Base-by-base conservation (phyloP, 768 basidiomycete species). In the Suillus discolor region DNA sequence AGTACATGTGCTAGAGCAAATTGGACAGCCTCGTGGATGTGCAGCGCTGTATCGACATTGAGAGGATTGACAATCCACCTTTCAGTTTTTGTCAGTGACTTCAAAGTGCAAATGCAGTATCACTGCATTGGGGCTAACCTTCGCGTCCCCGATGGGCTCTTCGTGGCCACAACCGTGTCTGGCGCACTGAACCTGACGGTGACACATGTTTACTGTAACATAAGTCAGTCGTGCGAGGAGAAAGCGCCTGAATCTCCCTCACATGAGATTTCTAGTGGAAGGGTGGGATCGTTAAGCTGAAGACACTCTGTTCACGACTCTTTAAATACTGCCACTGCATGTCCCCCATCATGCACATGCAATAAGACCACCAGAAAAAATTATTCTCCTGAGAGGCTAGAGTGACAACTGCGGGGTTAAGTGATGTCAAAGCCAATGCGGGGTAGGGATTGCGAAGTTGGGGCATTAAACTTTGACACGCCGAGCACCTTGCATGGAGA, bases 21-120 rank as follows among this genome's bases (percentile, higher is more conserved):
- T 75, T 12, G 65, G 44, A 67, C 83, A 82, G 8, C 75, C 69
- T 12, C 71, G 61, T 34, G 63, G 61, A 66, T 84, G 84, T 11
- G 63, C 54, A 7, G 72, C 64, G 63, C 83, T 84, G 66, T 84
- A 84, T 60, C 83, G 80, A 67, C 84, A 85, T 53, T 66, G 70
- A 66, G 65, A 65, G 51, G 75, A 75, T 38, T 71, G 67, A 62
- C 84, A 85, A 67, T 85, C 83, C 62, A 83, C 75, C 83, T 84
- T 42, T 60, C 28, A 60, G 18, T n/a, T 20, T 11, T 60, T 28
- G 42, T 60, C 59, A 60, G 41, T 60, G 15, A 42, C 41, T 60
- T 42, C 41, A 31, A 42, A 28, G 12, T 28, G 42, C 25, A 18
- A 60, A 23, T 60, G 25, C 28, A 42, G 11, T 25, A 11, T 36